Conservation (phyloP, 1,284 basidiomycete genomes). For the Mycena sp. region DNA sequence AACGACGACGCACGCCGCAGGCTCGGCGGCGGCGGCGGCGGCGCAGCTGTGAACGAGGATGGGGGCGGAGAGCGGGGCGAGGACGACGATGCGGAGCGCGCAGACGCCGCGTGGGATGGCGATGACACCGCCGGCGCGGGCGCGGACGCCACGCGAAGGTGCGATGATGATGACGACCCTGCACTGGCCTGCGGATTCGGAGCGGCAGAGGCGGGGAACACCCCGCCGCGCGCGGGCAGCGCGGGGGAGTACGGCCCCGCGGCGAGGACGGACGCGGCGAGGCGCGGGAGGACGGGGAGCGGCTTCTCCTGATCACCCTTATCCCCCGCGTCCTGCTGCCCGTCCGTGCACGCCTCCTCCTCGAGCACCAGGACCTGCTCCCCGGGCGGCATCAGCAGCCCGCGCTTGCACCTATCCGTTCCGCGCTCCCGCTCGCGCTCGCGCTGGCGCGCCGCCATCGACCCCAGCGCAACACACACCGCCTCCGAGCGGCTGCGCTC, state of each 20-base stretch:
- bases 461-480: conserved; percentile 26
- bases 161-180: too few relatives aligned
- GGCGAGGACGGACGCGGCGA: conserved; percentile 21
- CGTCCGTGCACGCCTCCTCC: background rate
- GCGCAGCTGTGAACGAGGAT: too few relatives aligned
- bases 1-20: conserved; percentile 34
- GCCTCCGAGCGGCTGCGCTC: conserved; percentile 26
- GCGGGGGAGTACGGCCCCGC: conserved; percentile 28
- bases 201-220: too few relatives aligned
- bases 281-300: conserved; percentile 20
- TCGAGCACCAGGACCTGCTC: conserved; percentile 16
- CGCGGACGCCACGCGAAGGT: conserved; percentile 37
- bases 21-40: conserved; percentile 21
- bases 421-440: conserved; percentile 8
- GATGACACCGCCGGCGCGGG: conserved; percentile 1
- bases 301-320: conserved; percentile 9
- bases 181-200: background rate
- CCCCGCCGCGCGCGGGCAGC: conserved; percentile 2
- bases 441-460: conserved; percentile 8
- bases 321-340: background rate
- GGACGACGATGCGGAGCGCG: conserved; percentile 31
- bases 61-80: conserved; percentile 18
- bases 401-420: conserved; percentile 12
- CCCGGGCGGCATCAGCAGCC: conserved; percentile 22
- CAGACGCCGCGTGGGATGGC: background rate